These are phyloP conservation scores for Potentilla sterilis DNA, from an alignment of 306 rosid species.

Conservation along the genomic window DNA sequence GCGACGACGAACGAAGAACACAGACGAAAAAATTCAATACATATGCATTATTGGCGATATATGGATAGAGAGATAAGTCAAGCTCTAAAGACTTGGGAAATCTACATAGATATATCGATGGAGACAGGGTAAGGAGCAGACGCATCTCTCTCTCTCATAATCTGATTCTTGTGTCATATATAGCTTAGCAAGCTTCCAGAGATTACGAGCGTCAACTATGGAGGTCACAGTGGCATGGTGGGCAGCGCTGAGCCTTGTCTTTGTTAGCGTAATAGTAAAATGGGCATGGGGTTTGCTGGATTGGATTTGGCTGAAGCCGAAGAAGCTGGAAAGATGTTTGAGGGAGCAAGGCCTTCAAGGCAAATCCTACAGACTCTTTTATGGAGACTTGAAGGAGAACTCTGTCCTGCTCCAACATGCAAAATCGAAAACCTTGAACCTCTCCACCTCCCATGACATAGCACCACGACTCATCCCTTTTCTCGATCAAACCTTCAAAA, in stretches of 20 bases:
- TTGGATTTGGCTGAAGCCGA: not conserved
- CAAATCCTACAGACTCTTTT: not conserved
- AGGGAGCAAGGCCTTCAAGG: not conserved
- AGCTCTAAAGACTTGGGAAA: not conserved
- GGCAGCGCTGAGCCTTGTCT: not conserved
- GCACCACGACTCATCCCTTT: slow-evolving; percentile 11
- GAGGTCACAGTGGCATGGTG: not conserved
- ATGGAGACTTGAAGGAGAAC: not conserved
- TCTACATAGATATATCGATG: not conserved
- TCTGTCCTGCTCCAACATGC: not conserved
- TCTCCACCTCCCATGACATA: slow-evolving; percentile 23
- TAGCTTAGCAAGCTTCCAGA: no score
- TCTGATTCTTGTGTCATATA: no score
- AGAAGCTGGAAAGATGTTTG: not conserved
- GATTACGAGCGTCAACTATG: not conserved
- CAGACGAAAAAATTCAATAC: no score
- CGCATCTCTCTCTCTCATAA: not conserved
- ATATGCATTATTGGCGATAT: no score
- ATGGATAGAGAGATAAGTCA: no score
- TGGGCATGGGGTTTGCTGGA: not conserved
- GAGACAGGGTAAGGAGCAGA: not conserved
- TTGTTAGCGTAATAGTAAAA: not conserved
- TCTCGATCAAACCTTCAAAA: not conserved
- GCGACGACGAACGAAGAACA: no score
- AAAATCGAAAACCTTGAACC: not conserved